These are phyloP conservation scores for Nannizzia gypsea DNA, from an alignment of 2,329 filamentous ascomycete species.

Conservation along the genomic window DNA sequence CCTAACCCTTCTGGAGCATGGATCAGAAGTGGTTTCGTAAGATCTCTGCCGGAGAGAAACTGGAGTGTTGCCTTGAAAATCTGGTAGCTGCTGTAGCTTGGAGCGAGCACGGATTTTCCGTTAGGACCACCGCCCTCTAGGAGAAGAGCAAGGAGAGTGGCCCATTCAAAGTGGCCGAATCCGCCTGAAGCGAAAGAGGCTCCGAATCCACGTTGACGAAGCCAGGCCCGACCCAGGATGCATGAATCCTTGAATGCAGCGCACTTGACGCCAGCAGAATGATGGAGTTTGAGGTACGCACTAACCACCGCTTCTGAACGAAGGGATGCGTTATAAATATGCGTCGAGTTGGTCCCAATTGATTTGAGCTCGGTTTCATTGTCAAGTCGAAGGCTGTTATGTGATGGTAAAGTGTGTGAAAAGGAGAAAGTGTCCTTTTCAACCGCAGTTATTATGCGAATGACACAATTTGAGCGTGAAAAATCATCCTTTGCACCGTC, in stretches of 20 bases:
- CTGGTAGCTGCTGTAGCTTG: constrained; percentile 78
- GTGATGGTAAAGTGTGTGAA: constrained; percentile 57
- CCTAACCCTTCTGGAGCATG: constrained; percentile 20
- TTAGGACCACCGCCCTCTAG: constrained; percentile 65
- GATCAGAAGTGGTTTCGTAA: constrained; percentile 54
- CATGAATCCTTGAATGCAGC: constrained; percentile 70
- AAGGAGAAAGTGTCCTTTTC: constrained; percentile 57
- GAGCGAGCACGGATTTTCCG: constrained; percentile 59
- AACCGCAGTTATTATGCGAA: constrained; percentile 67
- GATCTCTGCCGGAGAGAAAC: constrained; percentile 63
- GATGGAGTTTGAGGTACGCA: constrained; percentile 62
- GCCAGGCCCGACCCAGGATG: constrained; percentile 75
- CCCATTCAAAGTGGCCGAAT: constrained; percentile 90
- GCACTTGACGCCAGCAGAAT: constrained; percentile 57
- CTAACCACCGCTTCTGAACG: constrained; percentile 64
- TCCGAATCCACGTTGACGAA: constrained; percentile 73
- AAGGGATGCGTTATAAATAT: constrained; percentile 81
- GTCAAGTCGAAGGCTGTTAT: constrained; percentile 54
- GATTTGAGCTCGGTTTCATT: constrained; percentile 30
- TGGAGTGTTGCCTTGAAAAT: constrained; percentile 92
- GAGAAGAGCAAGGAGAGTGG: constrained; percentile 64
- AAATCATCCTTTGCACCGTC: constrained; percentile 28
- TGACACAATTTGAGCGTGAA: constrained; percentile 40
- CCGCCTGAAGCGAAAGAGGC: constrained; percentile 61
- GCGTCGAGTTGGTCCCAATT: constrained; percentile 37